Evolutionary conservation across 352 stramenopile species (phyloP), one percentile per base, ranked within the genome.

Genomic region (Elongisporangium anandrum): DNA sequence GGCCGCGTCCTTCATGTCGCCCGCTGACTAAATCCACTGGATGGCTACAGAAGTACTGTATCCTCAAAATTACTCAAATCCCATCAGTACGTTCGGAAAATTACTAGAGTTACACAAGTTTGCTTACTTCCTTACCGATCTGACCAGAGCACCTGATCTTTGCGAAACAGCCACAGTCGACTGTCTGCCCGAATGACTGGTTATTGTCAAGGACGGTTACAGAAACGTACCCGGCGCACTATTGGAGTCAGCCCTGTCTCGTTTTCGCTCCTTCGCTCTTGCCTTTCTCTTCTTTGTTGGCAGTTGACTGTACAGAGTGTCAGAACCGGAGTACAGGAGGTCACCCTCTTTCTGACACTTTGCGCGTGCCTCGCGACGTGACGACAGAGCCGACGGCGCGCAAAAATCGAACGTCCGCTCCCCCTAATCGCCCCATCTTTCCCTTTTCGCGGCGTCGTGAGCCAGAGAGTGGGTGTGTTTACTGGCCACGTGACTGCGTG

Each of bases 1-100:
- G 8, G 66, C 92, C 57, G 83, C 82, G 29, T 92, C 87, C 26
- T 95, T 92, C 66, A 56, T 90, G 20, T 88, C 83, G 16, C 80
- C 83, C 1, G 75, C 81, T 24, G 74, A 89, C 21, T 88, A 81
- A 50, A 29, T 57, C 29, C 5, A 41, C 29, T 41, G 29, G 29
- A 41, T 13, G 29, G 29, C 29, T 41, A 41, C 29, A 8, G 5
- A 41, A 41, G 29, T 41, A 41, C 29, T 41, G 29, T 15, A 41
- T 41, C 13, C 29, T 15, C 13, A 41, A n/a, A 41, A 41, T 41
- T 41, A 13, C 29, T 41, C 29, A 8, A 41, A 41, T 41, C 5
- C 29, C 2, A 41, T 41, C 1, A 41, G 2, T 8, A 41, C 1
- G 29, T 41, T 41, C 13, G 5, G 1, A 41, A 9, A 15, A 41